These are phyloP conservation scores for Sugiyamaella castrensis DNA, from an alignment of 1,139 yeast genomes.

Conservation along the genomic window DNA sequence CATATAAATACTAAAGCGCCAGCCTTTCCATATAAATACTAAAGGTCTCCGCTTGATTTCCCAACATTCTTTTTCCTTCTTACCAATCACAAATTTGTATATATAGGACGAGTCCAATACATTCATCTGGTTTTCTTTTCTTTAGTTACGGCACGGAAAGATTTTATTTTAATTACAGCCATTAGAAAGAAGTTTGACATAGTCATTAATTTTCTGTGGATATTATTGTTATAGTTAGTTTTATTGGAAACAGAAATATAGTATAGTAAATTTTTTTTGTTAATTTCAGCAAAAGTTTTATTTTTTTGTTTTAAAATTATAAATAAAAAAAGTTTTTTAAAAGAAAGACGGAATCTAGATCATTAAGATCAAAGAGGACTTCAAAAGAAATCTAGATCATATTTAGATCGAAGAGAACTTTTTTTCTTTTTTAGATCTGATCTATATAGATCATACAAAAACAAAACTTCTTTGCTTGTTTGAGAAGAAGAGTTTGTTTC, in stretches of 20 bases:
- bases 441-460: slow-evolving; percentile 3
- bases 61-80: background rate
- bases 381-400: background rate
- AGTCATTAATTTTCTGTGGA: no score
- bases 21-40: no score
- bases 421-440: slow-evolving; percentile 6
- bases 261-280: slow-evolving; percentile 2
- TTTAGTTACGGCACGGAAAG: background rate
- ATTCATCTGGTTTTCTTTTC: no score
- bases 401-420: background rate
- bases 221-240: slow-evolving; percentile 1
- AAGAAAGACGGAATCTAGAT: background rate
- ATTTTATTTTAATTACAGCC: background rate
- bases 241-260: background rate
- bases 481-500: background rate
- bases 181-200: no score
- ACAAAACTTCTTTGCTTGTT: background rate
- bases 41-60: background rate
- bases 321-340: background rate
- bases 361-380: background rate
- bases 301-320: background rate
- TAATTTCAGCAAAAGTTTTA: no score
- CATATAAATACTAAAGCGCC: no score
- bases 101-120: no score
- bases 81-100: background rate